Percentiles rank a stretch among this genome's conserved stretches.
phyloP scores from a whole-genome alignment of 768 basidiomycete genomes.

The Mycena rebaudengoi region DNA sequence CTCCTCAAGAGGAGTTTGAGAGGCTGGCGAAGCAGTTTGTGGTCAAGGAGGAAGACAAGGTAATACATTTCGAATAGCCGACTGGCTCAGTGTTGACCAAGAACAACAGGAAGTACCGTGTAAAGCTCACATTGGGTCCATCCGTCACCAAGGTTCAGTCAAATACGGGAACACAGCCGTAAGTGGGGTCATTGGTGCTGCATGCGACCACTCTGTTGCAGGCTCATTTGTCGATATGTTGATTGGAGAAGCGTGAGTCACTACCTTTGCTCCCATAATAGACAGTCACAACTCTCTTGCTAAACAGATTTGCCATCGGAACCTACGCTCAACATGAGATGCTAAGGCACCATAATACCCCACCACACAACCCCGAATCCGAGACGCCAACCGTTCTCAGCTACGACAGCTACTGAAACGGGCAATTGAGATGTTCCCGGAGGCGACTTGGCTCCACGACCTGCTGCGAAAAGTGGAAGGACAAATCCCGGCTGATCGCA shows the following conservation, averaged over 20 bases:
- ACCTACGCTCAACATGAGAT: background rate
- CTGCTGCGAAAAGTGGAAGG: background rate
- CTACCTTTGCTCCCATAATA: no score
- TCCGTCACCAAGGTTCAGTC: background rate
- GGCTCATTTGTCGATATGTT: conserved; percentile 6
- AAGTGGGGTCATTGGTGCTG: background rate
- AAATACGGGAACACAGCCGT: conserved; percentile 5
- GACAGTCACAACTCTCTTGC: background rate
- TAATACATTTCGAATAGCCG: background rate
- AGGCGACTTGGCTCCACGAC: conserved; percentile 3
- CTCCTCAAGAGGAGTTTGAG: background rate
- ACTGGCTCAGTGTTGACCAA: no score
- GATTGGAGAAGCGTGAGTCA: background rate
- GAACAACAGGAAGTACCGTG: background rate
- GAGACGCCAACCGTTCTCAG: background rate
- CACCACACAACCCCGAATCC: background rate
- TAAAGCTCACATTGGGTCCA: background rate
- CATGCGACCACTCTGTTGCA: conserved; percentile 4
- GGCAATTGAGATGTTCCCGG: background rate
- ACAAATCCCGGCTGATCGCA: conserved; percentile 5
- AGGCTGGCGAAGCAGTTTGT: background rate
- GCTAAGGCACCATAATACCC: background rate
- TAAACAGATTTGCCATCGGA: background rate
- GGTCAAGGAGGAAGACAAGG: background rate
- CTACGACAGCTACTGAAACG: conserved; percentile 3